Evolutionary conservation across 164 flowering plant species (phyloP).

Genomic region (Macadamia tetraphylla): DNA sequence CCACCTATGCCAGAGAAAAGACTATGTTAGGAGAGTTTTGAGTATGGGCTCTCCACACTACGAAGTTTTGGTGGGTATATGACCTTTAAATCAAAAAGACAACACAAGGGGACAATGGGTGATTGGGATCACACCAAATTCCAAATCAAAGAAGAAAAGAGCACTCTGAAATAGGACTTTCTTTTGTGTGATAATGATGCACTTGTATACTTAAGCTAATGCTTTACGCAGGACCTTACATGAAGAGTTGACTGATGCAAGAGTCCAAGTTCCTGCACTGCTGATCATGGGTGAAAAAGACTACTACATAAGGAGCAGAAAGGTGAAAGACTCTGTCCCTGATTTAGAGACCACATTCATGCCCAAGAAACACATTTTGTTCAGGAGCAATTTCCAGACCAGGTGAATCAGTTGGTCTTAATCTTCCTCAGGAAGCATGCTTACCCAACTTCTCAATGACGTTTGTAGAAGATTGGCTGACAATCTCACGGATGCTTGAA

Average conservation of each 20-base stretch:
- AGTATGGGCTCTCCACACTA: too few species aligned
- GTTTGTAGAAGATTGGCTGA: too few species aligned
- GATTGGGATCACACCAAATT: neutral
- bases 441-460: neutral
- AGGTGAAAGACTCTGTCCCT: constrained; percentile 34
- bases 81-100: too few species aligned
- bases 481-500: too few species aligned
- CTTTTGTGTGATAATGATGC: too few species aligned
- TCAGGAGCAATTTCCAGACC: constrained; percentile 48
- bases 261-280: neutral
- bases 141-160: neutral
- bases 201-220: neutral
- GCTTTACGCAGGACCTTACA: neutral
- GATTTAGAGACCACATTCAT: constrained; percentile 33
- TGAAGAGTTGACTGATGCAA: neutral
- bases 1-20: too few species aligned
- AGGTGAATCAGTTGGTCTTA: constrained; percentile 31
- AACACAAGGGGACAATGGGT: too few species aligned
- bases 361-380: constrained; percentile 44
- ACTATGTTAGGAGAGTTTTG: too few species aligned
- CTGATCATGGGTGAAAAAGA: constrained; percentile 43
- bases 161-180: too few species aligned
- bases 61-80: too few species aligned
- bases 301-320: constrained; percentile 31
- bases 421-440: constrained; percentile 24